Evolutionary conservation across 331 rosid genomes (phyloP), one percentile per base, ranked within the genome.

Genomic region (Saraca asoca): DNA sequence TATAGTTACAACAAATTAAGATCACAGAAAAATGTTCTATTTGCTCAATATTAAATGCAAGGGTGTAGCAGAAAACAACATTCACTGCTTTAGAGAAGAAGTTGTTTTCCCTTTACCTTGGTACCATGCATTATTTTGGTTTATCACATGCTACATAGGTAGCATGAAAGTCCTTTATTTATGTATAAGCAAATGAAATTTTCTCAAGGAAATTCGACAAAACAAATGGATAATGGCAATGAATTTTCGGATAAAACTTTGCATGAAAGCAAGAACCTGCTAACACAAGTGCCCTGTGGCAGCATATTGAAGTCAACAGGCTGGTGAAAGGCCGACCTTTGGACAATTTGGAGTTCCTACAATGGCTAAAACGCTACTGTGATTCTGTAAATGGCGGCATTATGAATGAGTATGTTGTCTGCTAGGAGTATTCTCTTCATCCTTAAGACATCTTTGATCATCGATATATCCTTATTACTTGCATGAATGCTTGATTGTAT

Each of bases 321-420:
- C 99, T 90, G 55, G 95, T 94, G 59, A 94, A 94, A 80, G 96
- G 99, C 48, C 82, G 99, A 35, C 91, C 99, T 31, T 77, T 94
- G 88, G 99, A 94, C 85, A 90, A 94, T 80, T 75, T 94, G 82
- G 99, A 94, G 76, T 90, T 94, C 79, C 78, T 94, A 51, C 99
- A 94, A 79, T 94, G 99, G 99, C 81, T 94, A 84, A 94, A 90
- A 74, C 99, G 96, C 58, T 94, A 90, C 76, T 94, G 99, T 60
- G 99, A 94, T 84, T 94, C 99, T 51, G 71, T 90, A 52, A 94
- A 94, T 73, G 99, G 99, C 29, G 99, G 99, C 89, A 94, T 94
- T 61, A 90, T 86, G 95, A 94, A 94, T 33, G 99, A 94, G 99
- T 94, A 86, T 37, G 92, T 64, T 66, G 60, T 62, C 49, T 66